A percentile compares a stretch with the other conserved stretches of the same genome.
Conservation (phyloP, 2,329 filamentous ascomycete genomes). For the Exophiala bonariae region DNA sequence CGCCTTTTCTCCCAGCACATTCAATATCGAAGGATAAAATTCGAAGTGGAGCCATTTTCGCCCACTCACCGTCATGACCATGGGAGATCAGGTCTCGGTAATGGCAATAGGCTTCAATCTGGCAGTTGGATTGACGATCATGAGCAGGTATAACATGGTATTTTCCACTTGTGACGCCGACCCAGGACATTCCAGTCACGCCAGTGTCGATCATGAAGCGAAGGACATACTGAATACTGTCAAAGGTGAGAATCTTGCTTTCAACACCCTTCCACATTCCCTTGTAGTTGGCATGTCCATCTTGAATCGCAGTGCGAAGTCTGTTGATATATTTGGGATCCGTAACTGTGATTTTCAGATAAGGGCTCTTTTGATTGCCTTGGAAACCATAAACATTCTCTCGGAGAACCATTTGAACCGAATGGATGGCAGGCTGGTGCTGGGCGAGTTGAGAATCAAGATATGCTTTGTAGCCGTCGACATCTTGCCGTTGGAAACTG, state of each 20-base stretch:
- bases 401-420: slow-evolving; percentile 76
- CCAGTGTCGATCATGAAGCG: slow-evolving; percentile 98
- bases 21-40: slow-evolving; percentile 98
- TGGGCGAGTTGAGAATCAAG: slow-evolving; percentile 78
- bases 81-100: slow-evolving; percentile 85
- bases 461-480: slow-evolving; percentile 73
- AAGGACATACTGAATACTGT: slow-evolving; percentile 92
- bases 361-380: slow-evolving; percentile 87
- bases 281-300: slow-evolving; percentile 81
- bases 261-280: slow-evolving; percentile 75
- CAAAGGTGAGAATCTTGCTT: slow-evolving; percentile 81
- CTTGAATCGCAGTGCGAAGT: slow-evolving; percentile 74
- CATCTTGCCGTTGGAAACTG: slow-evolving; percentile 73
- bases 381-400: slow-evolving; percentile 95
- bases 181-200: slow-evolving; percentile 96
- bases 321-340: slow-evolving; percentile 82
- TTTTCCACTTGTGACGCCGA: slow-evolving; percentile 73
- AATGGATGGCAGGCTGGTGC: slow-evolving; percentile 72
- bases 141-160: slow-evolving; percentile 69
- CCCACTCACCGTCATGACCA: slow-evolving; percentile 88
- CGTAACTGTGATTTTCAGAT: slow-evolving; percentile 87
- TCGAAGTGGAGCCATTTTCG: slow-evolving; percentile 92
- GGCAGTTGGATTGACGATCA: slow-evolving; percentile 83
- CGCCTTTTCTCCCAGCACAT: slow-evolving; percentile 93
- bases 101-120: slow-evolving; percentile 86